Base-by-base conservation (phyloP, 495 filamentous ascomycete species). In the Talaromyces trachyspermus region DNA sequence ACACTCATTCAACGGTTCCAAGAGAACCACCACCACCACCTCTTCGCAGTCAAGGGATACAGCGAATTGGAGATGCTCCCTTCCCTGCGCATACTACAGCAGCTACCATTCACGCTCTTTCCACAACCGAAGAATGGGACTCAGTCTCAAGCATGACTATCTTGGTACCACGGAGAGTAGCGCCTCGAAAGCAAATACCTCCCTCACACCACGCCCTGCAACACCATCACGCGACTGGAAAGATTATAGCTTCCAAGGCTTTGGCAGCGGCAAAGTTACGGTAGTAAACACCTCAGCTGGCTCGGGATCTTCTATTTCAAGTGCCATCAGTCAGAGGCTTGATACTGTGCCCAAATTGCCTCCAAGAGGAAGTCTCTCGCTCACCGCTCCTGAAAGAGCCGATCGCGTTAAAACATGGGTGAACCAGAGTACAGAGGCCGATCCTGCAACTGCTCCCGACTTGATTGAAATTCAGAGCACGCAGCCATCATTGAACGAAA, bases 361-460 rank as follows among this genome's bases (percentile, higher is more conserved):
- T 30, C 27, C 27, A 30, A 30, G 27, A 30, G 27, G 27, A 6
- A 7, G 12, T 30, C 6, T 7, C 6, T 7, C 27, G 6, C 27
- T 30, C 12, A 7, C 12, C 24, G 11, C 45, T 2, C 37, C 49
- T 0, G 60, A 58, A 39, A 63, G 58, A 20, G 55, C 53, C 2
- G 58, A 53, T 9, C 55, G 51, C 33, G 57, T 63, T 3, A 58
- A 55, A 9, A 7, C 49, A 24, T 63, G 60, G 60, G 56, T 61
- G 9, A 43, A 33, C 24, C 53, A 61, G 12, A 46, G 52, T 6
- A 42, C 43, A 27, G 51, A 49, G 14, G 42, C 48, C 9, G 50
- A 44, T 14, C 14, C 45, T 8, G 29, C 25, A 14, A 22, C 25
- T 15, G 3, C 22, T 20, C 22, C 20, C 19, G 38, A 47, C 18